Base-by-base conservation (phyloP, 2,329 filamentous ascomycete genomes). In the Aspergillus fumigatiaffinis region DNA sequence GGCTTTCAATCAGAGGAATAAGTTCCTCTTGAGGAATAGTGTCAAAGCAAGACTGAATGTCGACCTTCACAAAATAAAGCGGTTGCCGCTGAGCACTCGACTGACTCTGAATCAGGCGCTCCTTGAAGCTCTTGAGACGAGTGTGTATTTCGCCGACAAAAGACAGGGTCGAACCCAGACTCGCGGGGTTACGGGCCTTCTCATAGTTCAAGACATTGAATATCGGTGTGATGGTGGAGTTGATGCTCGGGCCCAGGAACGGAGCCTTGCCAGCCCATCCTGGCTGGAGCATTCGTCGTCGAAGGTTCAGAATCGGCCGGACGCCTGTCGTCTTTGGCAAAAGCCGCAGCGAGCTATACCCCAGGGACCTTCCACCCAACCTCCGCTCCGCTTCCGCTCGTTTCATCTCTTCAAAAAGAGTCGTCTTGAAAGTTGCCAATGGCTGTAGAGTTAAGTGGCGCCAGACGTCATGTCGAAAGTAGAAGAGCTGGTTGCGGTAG, bases 391-490 rank as follows among this genome's bases (percentile, higher is more conserved):
- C 87, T 9, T 82, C 78, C 0, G 80, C 78, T 0, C 80, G 68
- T 46, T 82, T 84, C 44, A 97, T 77, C 65, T 94, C 89, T 62
- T 94, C 88, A 61, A 97, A 91, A 83, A 95, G 91, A 8, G 77
- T 82, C 1, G 76, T 64, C 68, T 89, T 94, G 23, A 97, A 76
- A 0, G 77, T 76, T 1, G 80, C 73, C 69, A 97, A 78, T 0
- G 88, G 85, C 6, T 92, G 89, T 64, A 92, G 87, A 1, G 88
- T 85, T 35, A 97, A 74, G 44, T 82, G 82, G 52, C 84, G 85
- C 94, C 94, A 99, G 9, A 94, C 81, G 72, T 99, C 94, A 63
- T 99, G 94, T 3, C 93, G 89, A 70, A 97, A 97, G 75, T 91
- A 99, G 73, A 96, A 96, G 0, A 97, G 77, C 28, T 86, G 85